Conservation (phyloP, 441 rosid species). For the Gossypium schwendimanii region DNA sequence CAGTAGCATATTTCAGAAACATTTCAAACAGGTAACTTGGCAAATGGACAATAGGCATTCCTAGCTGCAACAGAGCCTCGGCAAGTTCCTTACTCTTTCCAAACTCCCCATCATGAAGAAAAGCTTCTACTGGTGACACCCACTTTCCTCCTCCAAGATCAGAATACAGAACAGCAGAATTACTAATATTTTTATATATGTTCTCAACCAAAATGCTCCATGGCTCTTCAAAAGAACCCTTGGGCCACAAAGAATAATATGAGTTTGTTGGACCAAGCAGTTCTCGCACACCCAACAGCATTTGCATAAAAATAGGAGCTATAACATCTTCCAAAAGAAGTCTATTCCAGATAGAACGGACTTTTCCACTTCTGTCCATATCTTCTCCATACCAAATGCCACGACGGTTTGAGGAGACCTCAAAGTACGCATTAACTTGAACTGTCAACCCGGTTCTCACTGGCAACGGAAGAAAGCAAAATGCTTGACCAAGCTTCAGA, state of each 20-base stretch:
- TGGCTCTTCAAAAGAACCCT: conserved; percentile 90
- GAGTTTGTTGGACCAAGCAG: conserved; percentile 52
- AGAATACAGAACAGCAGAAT: conserved; percentile 62
- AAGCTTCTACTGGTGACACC: conserved; percentile 79
- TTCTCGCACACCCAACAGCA: conserved; percentile 68
- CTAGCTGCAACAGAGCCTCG: conserved; percentile 68
- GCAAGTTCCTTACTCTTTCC: conserved; percentile 68
- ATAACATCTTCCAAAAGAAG: conserved; percentile 90
- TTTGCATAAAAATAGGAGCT: conserved; percentile 57
- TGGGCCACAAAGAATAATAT: conserved; percentile 82
- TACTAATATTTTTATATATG: conserved; percentile 58
- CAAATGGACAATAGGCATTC: conserved; percentile 82
- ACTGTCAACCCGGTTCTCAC: conserved; percentile 86
- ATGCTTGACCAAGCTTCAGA: conserved; percentile 82
- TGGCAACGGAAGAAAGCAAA: conserved; percentile 96
- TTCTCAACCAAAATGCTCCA: conserved; percentile 88
- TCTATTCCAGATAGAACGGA: conserved; percentile 93
- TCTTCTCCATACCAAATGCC: conserved; percentile 99
- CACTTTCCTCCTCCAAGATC: conserved; percentile 74
- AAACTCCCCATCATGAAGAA: conserved; percentile 79
- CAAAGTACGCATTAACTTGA: conserved; percentile 95
- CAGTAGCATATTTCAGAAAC: conserved; percentile 63
- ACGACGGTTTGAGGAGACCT: conserved; percentile 95
- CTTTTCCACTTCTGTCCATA: conserved; percentile 97
- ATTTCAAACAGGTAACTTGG: conserved; percentile 60